Evolutionary conservation across 306 rosid genomes (phyloP), one percentile per base, ranked within the genome.

Genomic region (Vachellia pachyceras): DNA sequence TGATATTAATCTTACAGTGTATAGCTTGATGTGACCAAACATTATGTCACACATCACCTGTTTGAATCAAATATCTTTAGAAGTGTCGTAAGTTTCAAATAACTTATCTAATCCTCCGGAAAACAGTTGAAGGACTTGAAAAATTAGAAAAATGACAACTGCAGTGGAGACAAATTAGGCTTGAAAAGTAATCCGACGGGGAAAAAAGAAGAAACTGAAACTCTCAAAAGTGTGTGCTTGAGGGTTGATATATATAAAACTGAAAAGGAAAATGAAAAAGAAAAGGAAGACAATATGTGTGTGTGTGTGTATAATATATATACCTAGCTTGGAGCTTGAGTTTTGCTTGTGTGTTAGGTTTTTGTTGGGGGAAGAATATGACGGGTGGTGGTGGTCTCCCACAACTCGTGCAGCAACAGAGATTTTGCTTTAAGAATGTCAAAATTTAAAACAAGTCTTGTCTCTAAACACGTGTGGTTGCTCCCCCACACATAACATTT

Each of bases 401-500:
- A 60, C 67, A 11, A 29, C 37, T 67, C 15, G 73, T 41, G 52
- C 73, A 69, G 47, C 20, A 69, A 69, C 55, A 20, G 37, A 69
- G 74, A 69, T 69, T 69, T 69, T 44, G 74, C 55, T 69, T 42
- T 44, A 20, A 20, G 74, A 44, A 22, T 44, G 55, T 22, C n/a
- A 42, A 69, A 44, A 42, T 68, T 68, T 1, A 36, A 46, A 40
- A 14, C 47, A 37, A 67, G 7, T 41, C 52, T 41, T 44, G 65
- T 20, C 14, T 69, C 74, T 55, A 69, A 23, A 69, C 74, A 69
- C 74, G 77, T 73, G 64, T 52, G 65, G 65, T 7, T 7, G 41
- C 41, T 0, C 36, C 41, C 50, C 36, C 6, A 68, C 12, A 7
- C 22, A n/a, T 7, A 33, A 3, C 17, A 15, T 17, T 3, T 50